Conservation (phyloP, 257 asterid genomes). For the Solanum bulbocastanum region DNA sequence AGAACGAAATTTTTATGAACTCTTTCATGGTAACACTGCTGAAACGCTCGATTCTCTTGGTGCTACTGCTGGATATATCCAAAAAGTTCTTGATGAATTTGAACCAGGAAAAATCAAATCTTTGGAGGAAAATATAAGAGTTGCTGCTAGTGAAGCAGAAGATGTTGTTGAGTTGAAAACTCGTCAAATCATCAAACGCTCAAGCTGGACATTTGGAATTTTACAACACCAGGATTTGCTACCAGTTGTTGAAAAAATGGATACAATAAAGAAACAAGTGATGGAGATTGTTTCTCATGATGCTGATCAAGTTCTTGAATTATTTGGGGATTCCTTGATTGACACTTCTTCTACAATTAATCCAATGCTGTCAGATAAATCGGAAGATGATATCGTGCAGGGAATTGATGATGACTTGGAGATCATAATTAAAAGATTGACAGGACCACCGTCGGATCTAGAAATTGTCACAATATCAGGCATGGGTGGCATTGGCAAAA, state of each 20-base stretch:
- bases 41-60: background rate
- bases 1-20: background rate
- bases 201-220: background rate
- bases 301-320: background rate
- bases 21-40: background rate
- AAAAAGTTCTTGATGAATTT: background rate
- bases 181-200: background rate
- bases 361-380: background rate
- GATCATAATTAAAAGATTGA: background rate
- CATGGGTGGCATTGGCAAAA: too few species aligned
- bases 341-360: too few species aligned
- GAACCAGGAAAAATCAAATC: background rate
- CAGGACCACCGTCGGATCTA: background rate
- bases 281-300: background rate
- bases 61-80: background rate
- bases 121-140: background rate
- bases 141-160: background rate
- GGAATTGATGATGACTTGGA: background rate
- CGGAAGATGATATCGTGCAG: background rate
- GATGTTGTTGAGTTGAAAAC: background rate
- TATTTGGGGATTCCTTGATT: background rate
- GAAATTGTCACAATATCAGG: background rate
- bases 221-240: background rate
- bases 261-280: background rate
- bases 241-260: background rate